These are phyloP conservation scores for Populus tremula DNA, from an alignment of 345 rosid species.

Conservation along the genomic window DNA sequence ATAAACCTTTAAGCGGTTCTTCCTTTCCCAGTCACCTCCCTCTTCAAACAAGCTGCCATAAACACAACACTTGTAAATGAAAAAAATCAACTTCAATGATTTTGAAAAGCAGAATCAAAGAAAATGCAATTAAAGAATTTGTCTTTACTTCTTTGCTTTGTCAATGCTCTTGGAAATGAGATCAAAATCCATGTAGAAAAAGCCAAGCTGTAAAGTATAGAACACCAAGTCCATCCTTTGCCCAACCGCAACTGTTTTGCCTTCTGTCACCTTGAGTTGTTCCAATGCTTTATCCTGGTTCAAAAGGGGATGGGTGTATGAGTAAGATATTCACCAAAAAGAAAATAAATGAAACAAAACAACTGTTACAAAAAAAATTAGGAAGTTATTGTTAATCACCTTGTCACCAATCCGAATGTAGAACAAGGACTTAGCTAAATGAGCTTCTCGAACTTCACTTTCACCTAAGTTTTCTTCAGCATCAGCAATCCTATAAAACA, in stretches of 20 bases:
- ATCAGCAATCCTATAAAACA: conserved; percentile 73
- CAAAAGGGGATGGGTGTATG: conserved; percentile 9
- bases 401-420: conserved; percentile 82
- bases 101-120: conserved; percentile 7
- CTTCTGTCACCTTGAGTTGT: conserved; percentile 88
- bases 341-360: conserved; percentile 2
- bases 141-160: conserved; percentile 77
- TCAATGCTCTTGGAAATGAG: conserved; percentile 92
- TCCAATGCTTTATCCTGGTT: conserved; percentile 86
- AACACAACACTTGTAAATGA: conserved; percentile 4
- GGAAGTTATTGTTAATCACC: conserved; percentile 35
- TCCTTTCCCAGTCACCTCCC: conserved; percentile 99
- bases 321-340: conserved; percentile 6
- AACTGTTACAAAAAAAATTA: conserved; percentile 3
- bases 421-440: conserved; percentile 88
- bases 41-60: conserved; percentile 87
- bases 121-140: neutral
- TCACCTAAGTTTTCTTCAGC: conserved; percentile 98
- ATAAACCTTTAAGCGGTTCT: conserved; percentile 93
- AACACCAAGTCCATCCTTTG: conserved; percentile 97
- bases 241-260: conserved; percentile 98
- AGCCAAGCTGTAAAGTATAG: conserved; percentile 75
- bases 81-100: neutral
- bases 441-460: conserved; percentile 99
- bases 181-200: conserved; percentile 96